Evolutionary conservation across 306 rosid species (phyloP), one percentile per base, ranked within the genome.

Genomic region (Lotus japonicus): DNA sequence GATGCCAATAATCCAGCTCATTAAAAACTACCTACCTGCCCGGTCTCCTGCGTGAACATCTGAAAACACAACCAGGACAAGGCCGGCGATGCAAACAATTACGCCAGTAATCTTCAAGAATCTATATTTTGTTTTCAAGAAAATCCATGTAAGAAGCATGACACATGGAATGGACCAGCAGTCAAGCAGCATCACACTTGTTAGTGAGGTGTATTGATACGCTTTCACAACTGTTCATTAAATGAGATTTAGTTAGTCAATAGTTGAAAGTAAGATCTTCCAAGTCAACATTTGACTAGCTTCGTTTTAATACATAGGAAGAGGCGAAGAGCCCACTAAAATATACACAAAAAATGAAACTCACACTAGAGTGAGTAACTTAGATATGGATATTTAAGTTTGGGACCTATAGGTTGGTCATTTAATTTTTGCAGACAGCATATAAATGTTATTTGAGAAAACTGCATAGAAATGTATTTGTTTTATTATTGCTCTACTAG

Each of bases 151-250:
- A 53, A 94, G 89, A 76, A 94, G 82, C 97, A 94, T 88, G 68
- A 90, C 97, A 4, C 71, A 82, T 41, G 99, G 99, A 55, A 94
- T 88, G 55, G 97, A 65, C 99, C 99, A 94, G 83, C 97, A 90
- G 80, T 94, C 99, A 43, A 94, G 92, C 76, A 94, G 82, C 97
- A 90, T 94, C 50, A 94, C 96, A 41, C 97, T 94, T 15, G 99
- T 94, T 38, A 94, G 73, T 60, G 97, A 86, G 70, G 99, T 94
- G 85, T 94, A 90, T 76, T 94, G 97, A 81, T 94, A 94, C 14
- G 99, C 96, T 89, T 88, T 88, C 81, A 94, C 99, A 83, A 94
- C 99, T 94, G 90, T 87, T 73, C 67, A 71, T 61, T 41, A 42
- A 63, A 78, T 28, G 19, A 73, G 55, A 54, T 75, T 9, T 35